Conservation (phyloP, 2,329 filamentous ascomycete species). For the Acephala macrosclerotiorum region DNA sequence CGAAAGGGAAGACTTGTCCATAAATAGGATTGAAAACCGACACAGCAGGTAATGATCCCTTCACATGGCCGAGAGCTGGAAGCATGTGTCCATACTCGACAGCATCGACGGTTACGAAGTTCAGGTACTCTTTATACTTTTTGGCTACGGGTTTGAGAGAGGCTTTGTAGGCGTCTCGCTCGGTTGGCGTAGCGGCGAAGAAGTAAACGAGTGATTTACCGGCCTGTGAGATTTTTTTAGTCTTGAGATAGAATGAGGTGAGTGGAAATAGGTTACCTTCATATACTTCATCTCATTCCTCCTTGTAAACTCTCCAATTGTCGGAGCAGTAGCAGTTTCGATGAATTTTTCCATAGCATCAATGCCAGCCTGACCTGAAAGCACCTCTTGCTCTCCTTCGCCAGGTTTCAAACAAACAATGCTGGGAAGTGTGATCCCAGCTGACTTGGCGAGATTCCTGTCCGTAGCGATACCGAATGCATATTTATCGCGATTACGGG, state of each 20-base stretch:
- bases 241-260: background rate
- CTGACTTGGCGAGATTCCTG: conserved; percentile 32
- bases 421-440: conserved; percentile 15
- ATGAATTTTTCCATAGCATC: conserved; percentile 49
- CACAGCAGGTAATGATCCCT: conserved; percentile 43
- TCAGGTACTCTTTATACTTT: conserved; percentile 55
- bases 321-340: conserved; percentile 47
- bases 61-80: conserved; percentile 48
- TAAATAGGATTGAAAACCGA: conserved; percentile 54
- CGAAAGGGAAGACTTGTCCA: conserved; percentile 53
- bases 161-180: conserved; percentile 47
- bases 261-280: conserved; percentile 41
- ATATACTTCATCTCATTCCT: conserved; percentile 53
- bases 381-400: conserved; percentile 47
- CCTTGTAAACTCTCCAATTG: conserved; percentile 54
- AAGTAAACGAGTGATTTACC: conserved; percentile 50
- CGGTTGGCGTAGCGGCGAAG: conserved; percentile 43
- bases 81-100: conserved; percentile 55
- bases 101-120: conserved; percentile 56
- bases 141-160: conserved; percentile 51
- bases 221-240: conserved; percentile 37
- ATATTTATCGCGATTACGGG: conserved; percentile 49
- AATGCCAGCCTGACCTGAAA: conserved; percentile 45
- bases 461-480: conserved; percentile 49
- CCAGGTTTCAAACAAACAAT: conserved; percentile 51